Evolutionary conservation across 73 alveolate species (phyloP), one percentile per base, ranked within the genome.

Genomic region (Breviolum minutum): DNA sequence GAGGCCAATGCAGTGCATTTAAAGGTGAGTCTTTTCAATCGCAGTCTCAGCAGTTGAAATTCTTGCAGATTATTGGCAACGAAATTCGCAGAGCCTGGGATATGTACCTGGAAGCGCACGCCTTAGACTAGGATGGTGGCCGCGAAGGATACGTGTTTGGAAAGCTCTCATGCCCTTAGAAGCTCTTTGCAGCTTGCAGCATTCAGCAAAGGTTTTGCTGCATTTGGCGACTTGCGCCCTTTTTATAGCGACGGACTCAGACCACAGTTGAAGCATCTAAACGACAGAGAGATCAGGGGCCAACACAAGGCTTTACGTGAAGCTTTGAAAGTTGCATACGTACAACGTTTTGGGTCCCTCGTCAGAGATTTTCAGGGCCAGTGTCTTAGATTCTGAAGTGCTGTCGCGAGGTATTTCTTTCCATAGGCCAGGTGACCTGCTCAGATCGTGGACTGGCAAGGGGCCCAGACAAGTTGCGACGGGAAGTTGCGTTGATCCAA

Each of bases 51-150:
- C 30, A 22, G 9, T 29, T 20, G 88, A 2, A 12, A 24, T 40
- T 40, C 3, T 29, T 22, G 66, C 87, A 91, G 97, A 88, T 74
- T 63, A 63, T 91, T 30, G 97, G 97, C 88, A 91, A 91, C 19
- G 73, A 91, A 63, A 71, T 91, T 16, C 85, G 80, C 64, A 80
- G 64, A 64, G 80, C 89, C 14, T 91, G 97, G 97, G 97, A 74
- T 13, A 10, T 91, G 66, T 91, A 91, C 97, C 82, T 64, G 2
- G 97, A 91, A 66, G 97, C 79, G 16, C 5, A 7, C 63, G 26
- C 69, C 95, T 16, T 70, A 48, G 81, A 13, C 29, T 30, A 29
- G 60, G 63, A 13, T 29, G 0, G 69, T 16, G 54, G 54, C 54
- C 54, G 3, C 54, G 3, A 3, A 40, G 54, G 54, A 40, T 40